Percentiles rank a stretch among this genome's conserved stretches.
phyloP scores from a whole-genome alignment of 2,329 filamentous ascomycete genomes.

The Aspergillus felis region DNA sequence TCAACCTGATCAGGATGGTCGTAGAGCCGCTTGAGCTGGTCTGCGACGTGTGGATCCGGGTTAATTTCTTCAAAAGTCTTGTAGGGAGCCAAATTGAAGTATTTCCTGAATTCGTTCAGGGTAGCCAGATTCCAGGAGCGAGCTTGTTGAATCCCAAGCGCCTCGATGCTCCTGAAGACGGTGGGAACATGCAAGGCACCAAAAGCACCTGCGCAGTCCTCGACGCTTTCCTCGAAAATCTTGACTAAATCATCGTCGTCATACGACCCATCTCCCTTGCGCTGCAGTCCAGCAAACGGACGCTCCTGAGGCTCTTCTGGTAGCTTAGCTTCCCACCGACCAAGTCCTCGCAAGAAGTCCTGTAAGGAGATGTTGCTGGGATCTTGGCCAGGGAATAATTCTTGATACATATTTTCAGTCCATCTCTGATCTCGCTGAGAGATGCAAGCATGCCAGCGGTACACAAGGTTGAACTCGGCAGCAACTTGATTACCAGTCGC shows the following conservation, averaged over 20 bases:
- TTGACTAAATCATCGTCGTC: slow-evolving; percentile 56
- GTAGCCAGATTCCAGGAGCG: slow-evolving; percentile 60
- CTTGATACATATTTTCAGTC: slow-evolving; percentile 53
- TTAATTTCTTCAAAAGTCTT: slow-evolving; percentile 52
- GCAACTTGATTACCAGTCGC: slow-evolving; percentile 65
- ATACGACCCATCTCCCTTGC: slow-evolving; percentile 50
- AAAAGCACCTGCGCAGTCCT: slow-evolving; percentile 58
- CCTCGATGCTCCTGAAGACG: slow-evolving; percentile 58
- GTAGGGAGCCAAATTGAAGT: slow-evolving; percentile 50
- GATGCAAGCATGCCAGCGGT: slow-evolving; percentile 62
- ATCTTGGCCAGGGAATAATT: slow-evolving; percentile 43
- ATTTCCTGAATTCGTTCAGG: slow-evolving; percentile 55
- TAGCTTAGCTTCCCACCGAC: slow-evolving; percentile 39
- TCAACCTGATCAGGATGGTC: slow-evolving; percentile 53
- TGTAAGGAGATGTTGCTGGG: slow-evolving; percentile 31
- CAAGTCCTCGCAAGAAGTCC: slow-evolving; percentile 40
- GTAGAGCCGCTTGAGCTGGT: slow-evolving; percentile 45
- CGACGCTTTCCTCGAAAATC: slow-evolving; percentile 56
- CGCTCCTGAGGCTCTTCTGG: slow-evolving; percentile 46
- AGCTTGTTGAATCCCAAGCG: slow-evolving; percentile 59
- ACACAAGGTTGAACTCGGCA: slow-evolving; percentile 65
- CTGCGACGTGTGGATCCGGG: slow-evolving; percentile 45
- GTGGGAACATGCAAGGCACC: slow-evolving; percentile 58
- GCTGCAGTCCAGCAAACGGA: slow-evolving; percentile 48
- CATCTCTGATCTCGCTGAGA: slow-evolving; percentile 59